Conservation (phyloP, 768 basidiomycete species). For the Tulasnella sp. region DNA sequence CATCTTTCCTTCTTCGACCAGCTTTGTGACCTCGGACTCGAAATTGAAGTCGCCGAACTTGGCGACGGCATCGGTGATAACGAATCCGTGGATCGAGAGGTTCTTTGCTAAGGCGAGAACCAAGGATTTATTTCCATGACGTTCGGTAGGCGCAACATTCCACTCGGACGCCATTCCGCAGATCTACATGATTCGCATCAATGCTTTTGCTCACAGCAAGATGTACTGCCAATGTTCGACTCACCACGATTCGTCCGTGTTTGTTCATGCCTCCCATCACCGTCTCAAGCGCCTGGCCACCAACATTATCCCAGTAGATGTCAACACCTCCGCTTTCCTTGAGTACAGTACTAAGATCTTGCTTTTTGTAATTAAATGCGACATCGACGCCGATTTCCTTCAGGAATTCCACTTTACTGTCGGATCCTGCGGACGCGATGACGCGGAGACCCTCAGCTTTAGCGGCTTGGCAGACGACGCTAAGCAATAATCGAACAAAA, state of each 20-base stretch:
- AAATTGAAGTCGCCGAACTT: slow-evolving; percentile 26
- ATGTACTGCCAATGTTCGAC: neutral
- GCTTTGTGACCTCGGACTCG: slow-evolving; percentile 28
- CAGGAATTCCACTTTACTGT: slow-evolving; percentile 66
- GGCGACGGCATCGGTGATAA: neutral
- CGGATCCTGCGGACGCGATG: slow-evolving; percentile 65
- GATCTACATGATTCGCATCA: neutral
- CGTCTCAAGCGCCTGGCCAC: slow-evolving; percentile 34
- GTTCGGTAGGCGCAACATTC: slow-evolving; percentile 25
- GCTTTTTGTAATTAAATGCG: slow-evolving; percentile 70
- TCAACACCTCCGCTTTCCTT: slow-evolving; percentile 55
- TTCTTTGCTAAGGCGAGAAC: neutral
- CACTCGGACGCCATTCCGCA: slow-evolving; percentile 30
- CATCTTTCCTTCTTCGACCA: slow-evolving; percentile 31
- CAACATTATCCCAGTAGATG: slow-evolving; percentile 43
- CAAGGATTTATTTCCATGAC: slow-evolving; percentile 28
- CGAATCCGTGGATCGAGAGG: slow-evolving; percentile 24
- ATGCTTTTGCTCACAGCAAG: neutral
- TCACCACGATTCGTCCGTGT: slow-evolving; percentile 32
- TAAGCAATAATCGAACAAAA: neutral
- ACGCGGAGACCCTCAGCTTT: slow-evolving; percentile 51
- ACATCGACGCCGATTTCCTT: slow-evolving; percentile 61
- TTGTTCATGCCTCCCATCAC: slow-evolving; percentile 31
- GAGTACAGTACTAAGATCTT: slow-evolving; percentile 49
- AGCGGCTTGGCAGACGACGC: slow-evolving; percentile 44